Evolutionary conservation across 140 eudicot genomes (phyloP).

Genomic region (Ambrosia hybrid): DNA sequence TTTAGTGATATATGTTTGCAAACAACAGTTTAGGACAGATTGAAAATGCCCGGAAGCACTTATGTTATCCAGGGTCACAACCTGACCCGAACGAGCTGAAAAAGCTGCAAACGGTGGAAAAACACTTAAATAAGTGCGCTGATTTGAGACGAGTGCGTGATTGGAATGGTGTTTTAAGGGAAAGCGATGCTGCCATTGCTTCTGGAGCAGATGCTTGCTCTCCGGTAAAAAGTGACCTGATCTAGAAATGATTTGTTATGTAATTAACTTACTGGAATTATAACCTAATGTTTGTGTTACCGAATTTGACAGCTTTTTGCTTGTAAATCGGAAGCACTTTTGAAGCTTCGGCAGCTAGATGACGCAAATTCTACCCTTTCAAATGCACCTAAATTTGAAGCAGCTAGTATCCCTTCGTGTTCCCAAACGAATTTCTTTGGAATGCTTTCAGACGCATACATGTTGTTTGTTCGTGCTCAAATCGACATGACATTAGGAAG

Average conservation of each 20-base stretch:
- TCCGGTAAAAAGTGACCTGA: conserved; percentile 42
- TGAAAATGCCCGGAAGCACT: conserved; percentile 34
- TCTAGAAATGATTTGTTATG: not conserved
- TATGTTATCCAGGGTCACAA: conserved; percentile 30
- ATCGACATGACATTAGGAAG: conserved; percentile 87
- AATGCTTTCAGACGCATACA: conserved; percentile 72
- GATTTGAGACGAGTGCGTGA: conserved; percentile 64
- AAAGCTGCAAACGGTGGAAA: conserved; percentile 32
- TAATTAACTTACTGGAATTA: not conserved
- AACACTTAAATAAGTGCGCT: conserved; percentile 44
- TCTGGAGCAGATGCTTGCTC: conserved; percentile 85
- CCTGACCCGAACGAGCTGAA: conserved; percentile 31
- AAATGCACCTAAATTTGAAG: conserved; percentile 45
- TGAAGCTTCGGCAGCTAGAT: conserved; percentile 73
- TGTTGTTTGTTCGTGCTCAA: conserved; percentile 69
- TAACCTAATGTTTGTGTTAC: conserved; percentile 29
- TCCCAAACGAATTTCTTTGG: conserved; percentile 70
- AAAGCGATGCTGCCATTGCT: conserved; percentile 63
- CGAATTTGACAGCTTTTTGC: conserved; percentile 66
- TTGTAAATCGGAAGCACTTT: conserved; percentile 85
- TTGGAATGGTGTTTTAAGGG: conserved; percentile 64
- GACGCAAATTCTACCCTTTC: conserved; percentile 50
- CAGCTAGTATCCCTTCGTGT: conserved; percentile 31
- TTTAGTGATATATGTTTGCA: not conserved
- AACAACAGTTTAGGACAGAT: conserved; percentile 40